A percentile compares a stretch with the other conserved stretches of the same genome.
phyloP scores from a whole-genome alignment of 495 filamentous ascomycete species.

The Xylaria sp. region DNA sequence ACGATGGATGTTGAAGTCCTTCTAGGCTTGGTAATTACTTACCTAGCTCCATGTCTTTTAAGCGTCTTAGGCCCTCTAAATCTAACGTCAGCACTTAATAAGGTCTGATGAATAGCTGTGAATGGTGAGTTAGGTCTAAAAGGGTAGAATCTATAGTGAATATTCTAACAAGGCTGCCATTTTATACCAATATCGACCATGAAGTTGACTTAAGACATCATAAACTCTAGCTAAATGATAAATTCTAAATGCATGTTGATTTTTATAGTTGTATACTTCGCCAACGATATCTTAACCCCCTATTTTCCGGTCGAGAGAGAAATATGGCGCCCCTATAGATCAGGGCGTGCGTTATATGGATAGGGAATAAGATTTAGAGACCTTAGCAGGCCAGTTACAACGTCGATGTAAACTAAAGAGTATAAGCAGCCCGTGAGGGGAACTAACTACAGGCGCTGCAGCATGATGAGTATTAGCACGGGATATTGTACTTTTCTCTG shows the following conservation, averaged over 20 bases:
- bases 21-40: not conserved
- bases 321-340: not conserved
- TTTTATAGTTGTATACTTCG: not conserved
- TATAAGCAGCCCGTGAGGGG: not conserved
- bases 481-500: slow-evolving; percentile 1
- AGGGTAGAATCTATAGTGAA: not conserved
- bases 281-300: not conserved
- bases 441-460: not conserved
- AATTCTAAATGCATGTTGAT: not conserved
- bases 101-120: not conserved
- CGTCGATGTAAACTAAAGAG: not conserved
- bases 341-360: not conserved
- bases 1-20: not conserved
- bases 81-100: not conserved
- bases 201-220: not conserved
- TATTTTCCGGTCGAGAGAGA: not conserved
- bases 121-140: not conserved
- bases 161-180: not conserved
- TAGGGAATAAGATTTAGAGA: not conserved
- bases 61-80: not conserved
- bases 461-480: not conserved
- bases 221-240: not conserved
- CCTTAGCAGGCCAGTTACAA: not conserved
- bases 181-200: not conserved
- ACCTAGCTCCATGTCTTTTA: not conserved